A percentile compares a stretch with the other conserved stretches of the same genome.
Conservation (phyloP, 441 rosid species). For the Viola pubescens region DNA sequence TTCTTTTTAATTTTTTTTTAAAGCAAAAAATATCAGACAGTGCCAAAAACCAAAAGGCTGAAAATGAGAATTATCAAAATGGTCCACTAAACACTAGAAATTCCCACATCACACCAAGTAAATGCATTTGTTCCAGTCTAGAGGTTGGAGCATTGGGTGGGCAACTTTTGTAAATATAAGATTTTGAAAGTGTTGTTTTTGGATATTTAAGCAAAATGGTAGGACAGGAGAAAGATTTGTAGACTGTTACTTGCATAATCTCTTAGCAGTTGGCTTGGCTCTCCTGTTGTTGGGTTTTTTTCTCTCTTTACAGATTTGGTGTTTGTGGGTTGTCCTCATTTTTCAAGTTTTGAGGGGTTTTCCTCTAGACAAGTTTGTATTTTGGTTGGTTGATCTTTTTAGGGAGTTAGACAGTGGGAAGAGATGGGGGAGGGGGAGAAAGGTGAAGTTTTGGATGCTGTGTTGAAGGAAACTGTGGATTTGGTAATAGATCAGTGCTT, state of each 20-base stretch:
- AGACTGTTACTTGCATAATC: slow-evolving; percentile 23
- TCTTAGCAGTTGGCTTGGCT: slow-evolving; percentile 30
- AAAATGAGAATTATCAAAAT: neutral
- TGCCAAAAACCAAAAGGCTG: neutral
- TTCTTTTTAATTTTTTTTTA: too few relatives aligned
- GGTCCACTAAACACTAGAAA: neutral
- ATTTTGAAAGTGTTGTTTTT: neutral
- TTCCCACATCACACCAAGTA: neutral
- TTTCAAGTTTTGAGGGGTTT: slow-evolving; percentile 13
- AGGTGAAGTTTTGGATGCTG: slow-evolving; percentile 73
- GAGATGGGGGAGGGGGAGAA: slow-evolving; percentile 48
- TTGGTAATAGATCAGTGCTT: slow-evolving; percentile 72
- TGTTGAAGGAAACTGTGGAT: slow-evolving; percentile 85
- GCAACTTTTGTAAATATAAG: slow-evolving; percentile 1
- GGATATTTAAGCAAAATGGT: neutral
- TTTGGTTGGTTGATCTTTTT: slow-evolving; percentile 1
- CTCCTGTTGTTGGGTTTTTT: slow-evolving; percentile 9
- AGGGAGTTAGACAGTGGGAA: slow-evolving; percentile 9
- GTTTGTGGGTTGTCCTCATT: slow-evolving; percentile 22
- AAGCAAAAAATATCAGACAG: neutral
- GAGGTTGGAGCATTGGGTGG: neutral
- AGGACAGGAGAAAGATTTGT: slow-evolving; percentile 5
- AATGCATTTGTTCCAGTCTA: neutral
- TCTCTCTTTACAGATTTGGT: slow-evolving; percentile 24
- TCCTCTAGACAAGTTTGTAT: neutral